A percentile compares a stretch with the other conserved stretches of the same genome.
These are phyloP conservation scores for Serendipita sp. DNA, from an alignment of 768 basidiomycete species.

Conservation along the genomic window DNA sequence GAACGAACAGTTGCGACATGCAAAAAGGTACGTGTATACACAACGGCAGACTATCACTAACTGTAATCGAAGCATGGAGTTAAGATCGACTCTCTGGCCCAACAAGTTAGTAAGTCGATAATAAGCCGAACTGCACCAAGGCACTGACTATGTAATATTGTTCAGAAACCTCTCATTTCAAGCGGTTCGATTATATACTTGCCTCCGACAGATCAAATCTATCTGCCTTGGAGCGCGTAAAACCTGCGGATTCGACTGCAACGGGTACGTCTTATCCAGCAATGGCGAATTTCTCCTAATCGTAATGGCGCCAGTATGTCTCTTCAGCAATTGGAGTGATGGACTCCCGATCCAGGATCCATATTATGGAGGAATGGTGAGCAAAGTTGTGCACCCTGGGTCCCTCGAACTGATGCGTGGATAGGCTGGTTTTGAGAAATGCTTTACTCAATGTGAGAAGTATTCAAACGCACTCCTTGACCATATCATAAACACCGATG, in stretches of 20 bases:
- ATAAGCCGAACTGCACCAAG: no score
- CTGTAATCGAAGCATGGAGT: slow-evolving; percentile 39
- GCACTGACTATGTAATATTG: no score
- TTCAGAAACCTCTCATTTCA: slow-evolving; percentile 42
- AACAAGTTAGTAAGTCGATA: slow-evolving; percentile 31
- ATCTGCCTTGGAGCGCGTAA: slow-evolving; percentile 38
- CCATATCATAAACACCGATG: slow-evolving; percentile 17
- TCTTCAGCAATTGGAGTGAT: slow-evolving; percentile 75
- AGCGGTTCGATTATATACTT: slow-evolving; percentile 65
- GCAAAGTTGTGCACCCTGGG: slow-evolving; percentile 15
- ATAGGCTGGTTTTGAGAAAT: slow-evolving; percentile 56
- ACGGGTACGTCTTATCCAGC: background rate
- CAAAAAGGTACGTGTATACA: slow-evolving; percentile 34
- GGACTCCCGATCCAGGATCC: slow-evolving; percentile 64
- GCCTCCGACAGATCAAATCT: slow-evolving; percentile 72
- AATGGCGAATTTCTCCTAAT: background rate
- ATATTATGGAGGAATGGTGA: slow-evolving; percentile 58
- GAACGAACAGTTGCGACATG: slow-evolving; percentile 58
- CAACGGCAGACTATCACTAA: slow-evolving; percentile 8
- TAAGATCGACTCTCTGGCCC: slow-evolving; percentile 51
- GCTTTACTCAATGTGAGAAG: slow-evolving; percentile 59
- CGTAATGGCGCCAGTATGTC: slow-evolving; percentile 28
- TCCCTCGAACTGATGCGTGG: background rate
- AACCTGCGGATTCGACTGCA: slow-evolving; percentile 35
- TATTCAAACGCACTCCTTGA: slow-evolving; percentile 74